phyloP scores from a whole-genome alignment of 2,329 filamentous ascomycete genomes.

The Alternaria viburni region DNA sequence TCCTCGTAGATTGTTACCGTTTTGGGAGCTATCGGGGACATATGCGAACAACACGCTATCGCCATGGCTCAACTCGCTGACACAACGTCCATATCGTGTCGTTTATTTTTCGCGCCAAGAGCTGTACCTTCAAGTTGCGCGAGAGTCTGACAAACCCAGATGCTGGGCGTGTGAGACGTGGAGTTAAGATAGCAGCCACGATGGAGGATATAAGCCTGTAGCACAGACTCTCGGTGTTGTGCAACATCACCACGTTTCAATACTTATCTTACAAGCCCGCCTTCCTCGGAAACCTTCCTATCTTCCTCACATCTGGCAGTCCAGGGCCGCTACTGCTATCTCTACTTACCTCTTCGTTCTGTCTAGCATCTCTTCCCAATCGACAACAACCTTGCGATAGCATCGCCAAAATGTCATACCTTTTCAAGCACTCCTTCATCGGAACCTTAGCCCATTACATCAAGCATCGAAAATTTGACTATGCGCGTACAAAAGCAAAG shows the following conservation, averaged over 20 bases:
- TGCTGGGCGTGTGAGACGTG: neutral
- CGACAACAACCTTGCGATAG: neutral
- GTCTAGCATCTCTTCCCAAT: neutral
- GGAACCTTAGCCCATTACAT: slow-evolving; percentile 26
- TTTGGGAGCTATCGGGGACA: neutral
- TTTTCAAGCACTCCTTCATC: slow-evolving; percentile 26
- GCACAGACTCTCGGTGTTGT: neutral
- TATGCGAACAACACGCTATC: neutral
- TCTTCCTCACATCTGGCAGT: neutral
- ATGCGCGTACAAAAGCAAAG: slow-evolving; percentile 19
- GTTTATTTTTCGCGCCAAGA: neutral
- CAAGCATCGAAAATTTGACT: slow-evolving; percentile 30
- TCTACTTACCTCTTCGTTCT: neutral
- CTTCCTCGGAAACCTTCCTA: neutral
- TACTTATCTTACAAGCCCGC: neutral
- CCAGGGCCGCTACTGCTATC: neutral
- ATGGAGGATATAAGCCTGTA: neutral
- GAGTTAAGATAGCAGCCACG: neutral
- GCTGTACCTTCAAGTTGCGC: neutral
- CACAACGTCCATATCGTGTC: neutral
- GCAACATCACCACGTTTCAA: neutral
- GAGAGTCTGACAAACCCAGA: neutral
- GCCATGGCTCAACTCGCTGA: neutral
- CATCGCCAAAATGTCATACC: slow-evolving; percentile 25
- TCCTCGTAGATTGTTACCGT: neutral